Evolutionary conservation across 257 asterid genomes (phyloP), one percentile per base, ranked within the genome.

Genomic region (Solanum ahanhuiri): DNA sequence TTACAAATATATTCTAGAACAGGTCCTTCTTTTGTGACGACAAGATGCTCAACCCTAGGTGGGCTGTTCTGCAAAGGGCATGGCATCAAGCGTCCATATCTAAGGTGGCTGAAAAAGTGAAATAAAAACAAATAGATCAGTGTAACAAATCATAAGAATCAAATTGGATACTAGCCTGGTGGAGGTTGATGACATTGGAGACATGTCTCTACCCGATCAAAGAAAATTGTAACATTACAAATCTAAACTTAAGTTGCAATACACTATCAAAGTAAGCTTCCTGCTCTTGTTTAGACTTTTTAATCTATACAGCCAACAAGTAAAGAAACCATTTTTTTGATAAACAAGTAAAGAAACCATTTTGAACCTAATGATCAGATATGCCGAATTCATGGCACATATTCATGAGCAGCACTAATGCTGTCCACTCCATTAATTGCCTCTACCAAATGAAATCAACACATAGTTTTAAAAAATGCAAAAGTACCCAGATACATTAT

Each of bases 31-130:
- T 93, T 92, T 69, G 85, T 85, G 85, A 94, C 98, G 69, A 91
- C 98, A 60, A 95, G 87, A 89, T 96, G 99, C 85, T 96, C 98
- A 81, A 96, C 97, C 90, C 99, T 92, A 30, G 98, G 98, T 72
- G 95, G 94, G 85, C 94, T 92, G 87, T 92, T 95, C 84, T 94
- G 88, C 12, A 92, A 79, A 23, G 98, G 99, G 90, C 98, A 95
- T 73, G 99, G 99, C 82, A 96, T 94, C 89, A 95, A 93, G 75
- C 98, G 98, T 48, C 81, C 91, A 89, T 94, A 95, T 57, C 90
- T 91, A 58, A 91, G 92, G 86, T 90, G 91, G 89, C 98, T 95
- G 94, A 82, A 87, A 89, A 70, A 83, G 81, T 72, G 71, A 66
- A 37, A 64, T 57, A 23, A 70, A 64, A 71, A 70, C 60, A 23